Conservation (phyloP, 257 asterid species). For the Cinchona pubescens region DNA sequence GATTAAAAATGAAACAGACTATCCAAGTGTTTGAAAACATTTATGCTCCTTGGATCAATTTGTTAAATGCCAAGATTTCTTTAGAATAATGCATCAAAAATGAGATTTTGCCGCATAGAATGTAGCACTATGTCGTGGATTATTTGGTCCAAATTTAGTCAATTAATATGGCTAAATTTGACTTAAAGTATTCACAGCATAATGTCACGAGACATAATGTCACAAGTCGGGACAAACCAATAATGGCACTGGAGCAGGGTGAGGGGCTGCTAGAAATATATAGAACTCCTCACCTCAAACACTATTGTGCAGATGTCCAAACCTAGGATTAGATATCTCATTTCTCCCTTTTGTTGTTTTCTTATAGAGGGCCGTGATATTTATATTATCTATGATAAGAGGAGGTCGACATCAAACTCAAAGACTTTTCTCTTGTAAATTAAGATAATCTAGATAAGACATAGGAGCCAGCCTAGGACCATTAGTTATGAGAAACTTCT, state of each 20-base stretch:
- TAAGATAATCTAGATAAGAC: conserved; percentile 10
- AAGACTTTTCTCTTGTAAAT: conserved; percentile 1
- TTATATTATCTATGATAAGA: conserved; percentile 6
- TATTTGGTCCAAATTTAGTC: too few species aligned
- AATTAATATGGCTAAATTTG: too few species aligned
- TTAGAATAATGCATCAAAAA: too few species aligned
- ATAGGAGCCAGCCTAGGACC: not conserved
- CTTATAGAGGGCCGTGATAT: not conserved
- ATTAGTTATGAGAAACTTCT: not conserved
- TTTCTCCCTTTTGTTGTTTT: not conserved
- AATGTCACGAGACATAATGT: too few species aligned
- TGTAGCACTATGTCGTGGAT: too few species aligned
- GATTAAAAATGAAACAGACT: not conserved
- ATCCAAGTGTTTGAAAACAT: not conserved
- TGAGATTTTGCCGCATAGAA: too few species aligned
- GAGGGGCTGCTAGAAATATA: not conserved
- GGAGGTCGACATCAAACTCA: conserved; percentile 1
- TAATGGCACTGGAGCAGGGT: too few species aligned
- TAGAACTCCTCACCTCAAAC: not conserved
- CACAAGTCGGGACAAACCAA: too few species aligned
- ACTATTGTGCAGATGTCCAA: not conserved
- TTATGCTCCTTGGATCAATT: not conserved
- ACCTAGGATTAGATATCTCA: not conserved
- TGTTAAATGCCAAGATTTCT: not conserved
- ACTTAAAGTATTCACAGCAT: too few species aligned